Evolutionary conservation across 139 green algal genomes (phyloP), one percentile per base, ranked within the genome.

Genomic region (Coelastrella sp.): DNA sequence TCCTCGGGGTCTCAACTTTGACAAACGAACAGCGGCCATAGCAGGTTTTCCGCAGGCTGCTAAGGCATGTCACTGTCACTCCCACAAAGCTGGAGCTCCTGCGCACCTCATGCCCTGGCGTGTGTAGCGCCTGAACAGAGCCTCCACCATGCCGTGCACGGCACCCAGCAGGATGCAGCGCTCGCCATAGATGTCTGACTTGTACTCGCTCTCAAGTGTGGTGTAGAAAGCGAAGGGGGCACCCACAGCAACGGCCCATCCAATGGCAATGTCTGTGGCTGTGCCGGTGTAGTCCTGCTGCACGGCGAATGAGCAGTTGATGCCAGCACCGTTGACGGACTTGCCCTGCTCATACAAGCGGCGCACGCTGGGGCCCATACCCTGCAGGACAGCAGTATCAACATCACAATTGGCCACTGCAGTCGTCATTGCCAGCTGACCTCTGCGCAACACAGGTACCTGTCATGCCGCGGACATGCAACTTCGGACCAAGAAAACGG

Each of bases 111-210:
- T 96, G 91, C 96, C 96, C 77, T 98, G 85, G 32, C 94, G 94
- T 13, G 93, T 96, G 95, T 98, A 99, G 85, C 98, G 92, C 65
- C 96, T 91, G 96, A 98, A 99, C 11, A 99, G 96, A 7, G 95
- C 96, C 95, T 99, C 98, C 82, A 99, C 97, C 90, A 99, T 97
- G 92, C 98, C 98, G 93, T 99, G 98, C 90, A 99, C 98, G 57
- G 95, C 98, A 56, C 98, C 98, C 93, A 99, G 97, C 89, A 99
- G 94, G 90, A 99, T 98, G 93, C 95, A 98, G 90, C 98, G 96
- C 96, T 99, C 98, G 91, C 98, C 98, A 90, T 99, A 99, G 94
- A 99, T 99, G 95, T 99, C 98, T 14, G 92, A 97, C 95, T 98
- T 98, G 97, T 99, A 99, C 96, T 99, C 98, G 73, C 92, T 97